Percentiles rank a stretch among this genome's conserved stretches.
Conservation (phyloP, 2,329 filamentous ascomycete genomes). For the Dichotomopilus funicola region DNA sequence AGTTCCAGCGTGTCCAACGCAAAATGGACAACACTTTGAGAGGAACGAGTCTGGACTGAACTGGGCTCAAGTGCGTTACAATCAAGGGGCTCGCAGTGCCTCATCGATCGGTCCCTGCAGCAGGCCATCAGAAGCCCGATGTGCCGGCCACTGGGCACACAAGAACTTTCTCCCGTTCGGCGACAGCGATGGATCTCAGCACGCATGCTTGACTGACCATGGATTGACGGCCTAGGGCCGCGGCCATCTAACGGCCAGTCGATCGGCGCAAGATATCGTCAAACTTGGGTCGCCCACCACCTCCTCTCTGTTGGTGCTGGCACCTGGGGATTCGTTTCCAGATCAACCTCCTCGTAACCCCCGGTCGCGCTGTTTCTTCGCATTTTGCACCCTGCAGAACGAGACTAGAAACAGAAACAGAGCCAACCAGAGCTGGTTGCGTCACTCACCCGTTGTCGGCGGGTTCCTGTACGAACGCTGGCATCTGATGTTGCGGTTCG, state of each 20-base stretch:
- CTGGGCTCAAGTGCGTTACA: background rate
- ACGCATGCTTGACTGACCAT: background rate
- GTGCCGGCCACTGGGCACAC: too few species aligned
- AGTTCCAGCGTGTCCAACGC: background rate
- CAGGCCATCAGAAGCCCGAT: too few species aligned
- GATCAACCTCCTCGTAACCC: conserved; percentile 11
- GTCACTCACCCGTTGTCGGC: conserved; percentile 5
- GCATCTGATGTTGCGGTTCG: background rate
- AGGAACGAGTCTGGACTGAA: background rate
- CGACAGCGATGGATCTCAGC: too few species aligned
- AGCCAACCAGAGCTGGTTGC: conserved; percentile 8
- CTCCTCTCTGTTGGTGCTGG: conserved; percentile 10
- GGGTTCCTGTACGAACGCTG: background rate
- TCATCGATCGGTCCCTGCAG: too few species aligned
- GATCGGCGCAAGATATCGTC: background rate
- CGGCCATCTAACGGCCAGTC: conserved; percentile 12
- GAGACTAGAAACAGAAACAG: background rate
- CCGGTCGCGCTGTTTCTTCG: conserved; percentile 11
- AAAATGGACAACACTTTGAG: background rate
- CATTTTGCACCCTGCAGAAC: background rate
- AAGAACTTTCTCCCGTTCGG: too few species aligned
- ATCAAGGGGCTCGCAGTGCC: too few species aligned
- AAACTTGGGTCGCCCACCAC: background rate
- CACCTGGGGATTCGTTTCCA: conserved; percentile 9
- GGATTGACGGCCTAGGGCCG: conserved; percentile 8